Base-by-base conservation (phyloP, 306 rosid species). In the Oemleria cerasiformis region DNA sequence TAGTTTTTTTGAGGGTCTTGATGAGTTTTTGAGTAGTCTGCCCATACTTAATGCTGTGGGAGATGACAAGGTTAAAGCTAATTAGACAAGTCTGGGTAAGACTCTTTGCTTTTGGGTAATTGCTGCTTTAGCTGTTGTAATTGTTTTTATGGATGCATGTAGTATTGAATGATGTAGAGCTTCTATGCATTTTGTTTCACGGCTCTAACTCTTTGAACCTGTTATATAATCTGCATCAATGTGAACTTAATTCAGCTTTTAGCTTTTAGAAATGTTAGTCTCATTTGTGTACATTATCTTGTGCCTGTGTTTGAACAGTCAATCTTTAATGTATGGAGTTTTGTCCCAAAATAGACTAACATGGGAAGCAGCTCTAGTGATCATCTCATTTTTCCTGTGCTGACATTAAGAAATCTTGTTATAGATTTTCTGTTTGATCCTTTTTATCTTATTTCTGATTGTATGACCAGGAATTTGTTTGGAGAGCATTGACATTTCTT, bases 1-100 rank as follows among this genome's bases (percentile, higher is more conserved):
- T 78, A 84, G 78, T n/a, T 91, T 91, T 82, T 94, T 94, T 68
- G 98, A 94, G 73, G 98, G 97, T 63, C 97, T 94, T 67, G 98
- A 94, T 68, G 98, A 94, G 83, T 94, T 91, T 79, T 83, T 94
- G 38, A 91, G 77, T 70, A 91, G 95, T 81, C 89, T 94, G 62
- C 98, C 98, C 6, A 85, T 94, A 70, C 95, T 94, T 43, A 91
- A 90, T 85, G 98, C 74, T 60, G 97, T 86, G 65, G 89, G 80
- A 6, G 95, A 92, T 73, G 96, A 90, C 60, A 94, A 89, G 88
- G 95, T 86, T 68, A 91, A 91, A 84, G 84, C 86, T 75, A 84
- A 85, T 71, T 84, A 88, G 87, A 82, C 63, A 9, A 71, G 74
- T 82, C 78, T 72, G 78, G 75, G 82, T 74, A 77, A 75, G 79